These are phyloP conservation scores for Solanum pennellii DNA, from an alignment of 257 asterid genomes.

Conservation along the genomic window DNA sequence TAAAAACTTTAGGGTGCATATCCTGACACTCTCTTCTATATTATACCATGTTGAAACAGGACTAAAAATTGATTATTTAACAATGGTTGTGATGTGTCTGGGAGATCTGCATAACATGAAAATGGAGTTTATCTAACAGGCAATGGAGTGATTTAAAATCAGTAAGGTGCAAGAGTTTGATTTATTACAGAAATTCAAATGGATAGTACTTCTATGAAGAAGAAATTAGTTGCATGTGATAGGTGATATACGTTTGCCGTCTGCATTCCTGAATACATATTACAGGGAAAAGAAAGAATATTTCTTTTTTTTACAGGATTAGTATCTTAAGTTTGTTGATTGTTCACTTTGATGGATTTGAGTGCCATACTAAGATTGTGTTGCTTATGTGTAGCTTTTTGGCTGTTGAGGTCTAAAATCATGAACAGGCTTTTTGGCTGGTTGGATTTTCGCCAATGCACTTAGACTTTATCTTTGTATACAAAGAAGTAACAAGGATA, in stretches of 20 bases:
- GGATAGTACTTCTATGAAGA: neutral
- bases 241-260: neutral
- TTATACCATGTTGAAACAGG: neutral
- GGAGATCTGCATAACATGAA: neutral
- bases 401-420: neutral
- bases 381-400: neutral
- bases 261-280: neutral
- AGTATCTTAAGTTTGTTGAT: neutral
- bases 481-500: neutral
- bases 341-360: neutral
- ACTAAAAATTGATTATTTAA: neutral
- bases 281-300: neutral
- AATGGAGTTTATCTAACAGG: neutral
- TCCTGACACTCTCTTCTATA: neutral
- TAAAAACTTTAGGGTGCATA: slow-evolving; percentile 57
- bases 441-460: neutral
- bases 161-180: neutral
- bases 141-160: neutral
- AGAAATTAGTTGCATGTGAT: neutral
- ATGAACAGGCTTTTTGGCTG: neutral
- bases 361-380: neutral
- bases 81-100: neutral
- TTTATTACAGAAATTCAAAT: neutral
- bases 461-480: neutral
- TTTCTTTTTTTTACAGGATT: neutral